These are phyloP conservation scores for Citropsis articulata DNA, from an alignment of 345 rosid species.

Conservation along the genomic window DNA sequence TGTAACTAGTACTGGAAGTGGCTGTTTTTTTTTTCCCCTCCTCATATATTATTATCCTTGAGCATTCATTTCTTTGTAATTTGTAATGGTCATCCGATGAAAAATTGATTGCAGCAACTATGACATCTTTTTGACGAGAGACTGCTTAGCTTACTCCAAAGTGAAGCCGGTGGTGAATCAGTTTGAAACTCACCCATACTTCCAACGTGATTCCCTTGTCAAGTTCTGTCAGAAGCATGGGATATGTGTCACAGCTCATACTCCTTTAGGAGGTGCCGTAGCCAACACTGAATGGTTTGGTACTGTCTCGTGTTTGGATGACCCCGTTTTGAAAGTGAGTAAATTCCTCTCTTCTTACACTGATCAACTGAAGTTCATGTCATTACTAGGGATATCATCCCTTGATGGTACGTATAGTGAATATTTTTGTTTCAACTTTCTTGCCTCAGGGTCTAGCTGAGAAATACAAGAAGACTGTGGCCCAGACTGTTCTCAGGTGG, in stretches of 20 bases:
- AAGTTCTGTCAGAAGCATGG: conserved; percentile 91
- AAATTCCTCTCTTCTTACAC: not conserved
- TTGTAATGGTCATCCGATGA: conserved; percentile 13
- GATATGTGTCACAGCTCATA: conserved; percentile 77
- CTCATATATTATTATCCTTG: not conserved
- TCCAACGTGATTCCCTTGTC: conserved; percentile 84
- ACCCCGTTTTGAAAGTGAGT: conserved; percentile 68
- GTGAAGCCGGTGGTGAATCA: conserved; percentile 98
- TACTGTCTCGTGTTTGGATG: conserved; percentile 73
- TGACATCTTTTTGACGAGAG: conserved; percentile 80
- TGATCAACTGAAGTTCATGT: not conserved
- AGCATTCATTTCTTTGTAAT: not conserved
- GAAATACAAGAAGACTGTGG: conserved; percentile 71
- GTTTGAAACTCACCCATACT: conserved; percentile 88
- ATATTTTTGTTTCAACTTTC: not conserved
- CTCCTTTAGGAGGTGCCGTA: conserved; percentile 77
- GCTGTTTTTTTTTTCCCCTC: not conserved
- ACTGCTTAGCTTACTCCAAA: conserved; percentile 87
- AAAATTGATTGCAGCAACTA: conserved; percentile 63
- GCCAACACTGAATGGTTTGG: conserved; percentile 80
- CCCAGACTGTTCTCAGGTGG: conserved; percentile 78
- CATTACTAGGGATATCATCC: not conserved
- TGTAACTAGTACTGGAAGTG: not conserved
- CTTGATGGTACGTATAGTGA: not conserved
- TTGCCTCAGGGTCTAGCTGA: conserved; percentile 59